phyloP scores from a whole-genome alignment of 1,284 basidiomycete genomes.

The Meripilus lineatus region DNA sequence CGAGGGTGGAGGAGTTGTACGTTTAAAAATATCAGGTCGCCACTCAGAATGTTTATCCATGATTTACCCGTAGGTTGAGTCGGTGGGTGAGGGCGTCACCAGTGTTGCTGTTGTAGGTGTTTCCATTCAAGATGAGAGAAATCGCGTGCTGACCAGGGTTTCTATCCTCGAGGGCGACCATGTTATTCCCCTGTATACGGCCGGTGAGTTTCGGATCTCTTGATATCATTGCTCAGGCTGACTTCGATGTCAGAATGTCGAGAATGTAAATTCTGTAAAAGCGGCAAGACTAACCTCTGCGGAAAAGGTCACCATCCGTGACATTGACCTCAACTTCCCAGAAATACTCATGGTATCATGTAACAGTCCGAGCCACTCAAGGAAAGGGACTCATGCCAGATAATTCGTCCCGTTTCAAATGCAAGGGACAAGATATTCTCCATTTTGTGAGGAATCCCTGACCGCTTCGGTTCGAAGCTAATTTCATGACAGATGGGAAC shows the following conservation, averaged over 20 bases:
- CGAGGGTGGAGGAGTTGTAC: constrained; percentile 81
- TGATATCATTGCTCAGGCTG: constrained; percentile 4
- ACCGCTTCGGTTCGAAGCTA: constrained; percentile 3
- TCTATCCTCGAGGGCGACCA: constrained; percentile 67
- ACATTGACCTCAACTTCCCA: background rate
- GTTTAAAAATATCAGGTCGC: no score
- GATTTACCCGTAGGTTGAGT: constrained; percentile 80
- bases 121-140: no score
- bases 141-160: no score
- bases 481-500: constrained; percentile 81
- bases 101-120: constrained; percentile 62
- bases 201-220: constrained; percentile 45
- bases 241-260: constrained; percentile 66
- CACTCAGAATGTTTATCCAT: no score
- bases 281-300: constrained; percentile 97
- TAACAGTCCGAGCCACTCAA: constrained; percentile 82
- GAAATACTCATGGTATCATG: constrained; percentile 8
- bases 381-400: constrained; percentile 98
- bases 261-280: constrained; percentile 98
- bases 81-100: constrained; percentile 89
- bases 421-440: constrained; percentile 82
- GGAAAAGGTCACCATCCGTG: constrained; percentile 55
- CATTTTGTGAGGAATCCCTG: constrained; percentile 74
- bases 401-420: constrained; percentile 85
- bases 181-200: constrained; percentile 92